Conservation (phyloP, 306 rosid species). For the barrel medic (Medicago truncatula) region DNA sequence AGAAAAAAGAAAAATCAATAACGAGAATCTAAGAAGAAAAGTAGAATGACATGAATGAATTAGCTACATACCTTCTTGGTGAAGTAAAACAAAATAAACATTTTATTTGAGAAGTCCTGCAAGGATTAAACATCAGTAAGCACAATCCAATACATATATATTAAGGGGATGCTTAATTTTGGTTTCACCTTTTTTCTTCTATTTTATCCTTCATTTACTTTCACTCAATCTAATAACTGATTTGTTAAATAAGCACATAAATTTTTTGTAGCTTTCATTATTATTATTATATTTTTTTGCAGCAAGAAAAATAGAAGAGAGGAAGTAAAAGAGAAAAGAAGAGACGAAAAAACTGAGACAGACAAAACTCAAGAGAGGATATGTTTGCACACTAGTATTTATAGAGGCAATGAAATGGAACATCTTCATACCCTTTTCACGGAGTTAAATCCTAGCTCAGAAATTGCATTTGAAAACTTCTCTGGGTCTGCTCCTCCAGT, state of each 20-base stretch:
- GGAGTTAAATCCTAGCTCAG: slow-evolving; percentile 74
- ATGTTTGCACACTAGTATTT: neutral
- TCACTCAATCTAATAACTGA: neutral
- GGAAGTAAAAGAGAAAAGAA: neutral
- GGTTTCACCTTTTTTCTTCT: neutral
- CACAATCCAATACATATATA: slow-evolving; percentile 11
- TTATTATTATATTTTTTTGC: too few relatives aligned
- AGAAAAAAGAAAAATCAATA: slow-evolving; percentile 17
- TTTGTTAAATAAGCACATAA: neutral
- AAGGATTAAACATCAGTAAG: slow-evolving; percentile 46
- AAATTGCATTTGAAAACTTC: slow-evolving; percentile 65
- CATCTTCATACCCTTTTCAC: slow-evolving; percentile 56
- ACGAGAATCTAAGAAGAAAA: neutral
- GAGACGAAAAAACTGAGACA: neutral
- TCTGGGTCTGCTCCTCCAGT: slow-evolving; percentile 91
- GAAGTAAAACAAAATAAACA: slow-evolving; percentile 84
- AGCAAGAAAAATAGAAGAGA: neutral
- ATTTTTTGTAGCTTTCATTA: neutral
- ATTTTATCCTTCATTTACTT: neutral
- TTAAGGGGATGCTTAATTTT: neutral
- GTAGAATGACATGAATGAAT: slow-evolving; percentile 15
- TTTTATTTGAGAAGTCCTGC: slow-evolving; percentile 94
- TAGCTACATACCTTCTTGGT: slow-evolving; percentile 69
- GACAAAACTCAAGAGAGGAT: neutral
- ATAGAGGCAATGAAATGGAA: slow-evolving; percentile 18